Conservation (phyloP, 2,329 filamentous ascomycete species). For the Falciphora oryzae region DNA sequence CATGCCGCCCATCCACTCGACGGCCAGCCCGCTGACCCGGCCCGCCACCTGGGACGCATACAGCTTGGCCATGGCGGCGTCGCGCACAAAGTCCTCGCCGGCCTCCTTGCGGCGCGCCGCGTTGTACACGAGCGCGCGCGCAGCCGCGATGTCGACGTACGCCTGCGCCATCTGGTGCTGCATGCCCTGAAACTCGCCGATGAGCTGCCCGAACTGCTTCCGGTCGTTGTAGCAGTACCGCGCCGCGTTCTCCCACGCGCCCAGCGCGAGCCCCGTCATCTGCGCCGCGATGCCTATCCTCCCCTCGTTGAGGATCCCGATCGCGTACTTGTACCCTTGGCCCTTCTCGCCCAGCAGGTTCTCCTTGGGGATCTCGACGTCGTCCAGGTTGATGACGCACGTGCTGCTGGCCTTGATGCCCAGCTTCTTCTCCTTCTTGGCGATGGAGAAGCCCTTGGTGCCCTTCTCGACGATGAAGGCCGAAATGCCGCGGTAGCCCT, state of each 20-base stretch:
- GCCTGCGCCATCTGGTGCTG: conserved; percentile 97
- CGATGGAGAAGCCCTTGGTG: conserved; percentile 83
- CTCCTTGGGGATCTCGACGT: conserved; percentile 81
- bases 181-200: conserved; percentile 98
- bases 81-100: conserved; percentile 87
- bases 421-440: conserved; percentile 99
- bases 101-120: conserved; percentile 97
- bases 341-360: conserved; percentile 86
- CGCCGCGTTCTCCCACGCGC: conserved; percentile 91
- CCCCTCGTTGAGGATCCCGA: conserved; percentile 88
- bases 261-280: conserved; percentile 94
- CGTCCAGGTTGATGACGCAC: conserved; percentile 95
- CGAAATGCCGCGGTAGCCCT: conserved; percentile 95
- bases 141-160: conserved; percentile 88
- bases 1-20: conserved; percentile 99
- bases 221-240: conserved; percentile 97
- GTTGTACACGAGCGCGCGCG: conserved; percentile 89
- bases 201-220: conserved; percentile 87
- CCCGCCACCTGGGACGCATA: conserved; percentile 91
- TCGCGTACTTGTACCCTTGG: conserved; percentile 97
- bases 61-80: conserved; percentile 97
- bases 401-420: conserved; percentile 94
- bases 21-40: conserved; percentile 73
- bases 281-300: conserved; percentile 97
- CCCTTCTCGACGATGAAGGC: conserved; percentile 93